Base-by-base conservation (phyloP, 78 protist genomes). In the Pigoraptor vietnamica region DNA sequence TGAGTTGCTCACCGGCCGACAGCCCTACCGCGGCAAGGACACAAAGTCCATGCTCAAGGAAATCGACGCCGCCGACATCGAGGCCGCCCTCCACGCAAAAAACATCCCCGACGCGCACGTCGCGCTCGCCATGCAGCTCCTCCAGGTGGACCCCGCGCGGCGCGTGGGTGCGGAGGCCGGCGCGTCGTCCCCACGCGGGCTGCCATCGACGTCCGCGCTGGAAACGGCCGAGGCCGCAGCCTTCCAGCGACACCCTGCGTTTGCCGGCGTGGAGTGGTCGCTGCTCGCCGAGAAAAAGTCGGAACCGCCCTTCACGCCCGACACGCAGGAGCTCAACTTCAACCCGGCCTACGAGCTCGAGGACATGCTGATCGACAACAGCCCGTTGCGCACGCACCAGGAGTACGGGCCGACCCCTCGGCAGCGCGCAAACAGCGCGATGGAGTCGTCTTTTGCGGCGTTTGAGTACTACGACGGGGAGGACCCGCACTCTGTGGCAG, bases 1-100 rank as follows among this genome's bases (percentile, higher is more conserved):
- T 86, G 97, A 96, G 88, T 94, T 96, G 97, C 89, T 95, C 39
- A 84, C 39, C 25, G 96, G 96, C 23, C 0, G 86, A 0, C 95
- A 95, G 36, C 97, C 95, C 33, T 95, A 95, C 83, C 92, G 93
- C 93, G 40, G 84, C 33, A 1, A 37, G 84, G 84, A 79, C 32
- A 25, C 21, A 14, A 79, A 14, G 21, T 14, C 84, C 32, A 14
- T 79, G 34, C 32, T 25, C 34, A 79, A 79, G 84, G 84, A 79
- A 25, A 14, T 79, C 34, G 84, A 79, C 32, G 1, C 84, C n/a
- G 21, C 14, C 10, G 21, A 14, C 34, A 79, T 79, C 14, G 84
- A 48, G 67, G 67, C 67, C 29, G 14, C n/a, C 35, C 21, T 25
- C 14, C 84, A 25, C 35, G n/a, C 21, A 25, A 79, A 79, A 2